Conservation (phyloP, 345 rosid species). For the Theobroma cacao region DNA sequence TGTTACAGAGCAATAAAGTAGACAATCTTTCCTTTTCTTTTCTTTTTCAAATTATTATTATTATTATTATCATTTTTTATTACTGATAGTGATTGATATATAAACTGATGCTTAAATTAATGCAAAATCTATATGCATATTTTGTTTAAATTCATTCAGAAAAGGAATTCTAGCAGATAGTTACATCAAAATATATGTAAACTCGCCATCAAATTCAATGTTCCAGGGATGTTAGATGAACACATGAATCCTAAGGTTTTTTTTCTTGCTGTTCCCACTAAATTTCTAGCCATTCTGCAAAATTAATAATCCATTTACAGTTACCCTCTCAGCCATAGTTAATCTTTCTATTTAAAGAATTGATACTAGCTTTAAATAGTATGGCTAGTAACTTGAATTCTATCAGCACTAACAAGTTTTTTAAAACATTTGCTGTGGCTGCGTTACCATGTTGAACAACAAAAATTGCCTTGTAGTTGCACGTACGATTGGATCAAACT, state of each 20-base stretch:
- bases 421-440: too few species aligned
- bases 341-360: neutral
- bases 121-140: neutral
- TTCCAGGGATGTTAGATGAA: neutral
- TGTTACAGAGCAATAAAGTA: constrained; percentile 57
- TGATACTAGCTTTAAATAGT: neutral
- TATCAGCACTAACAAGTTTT: neutral
- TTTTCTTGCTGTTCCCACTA: neutral
- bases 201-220: neutral
- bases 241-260: neutral
- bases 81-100: neutral
- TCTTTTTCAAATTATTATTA: neutral
- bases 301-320: neutral
- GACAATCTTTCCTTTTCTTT: constrained; percentile 10
- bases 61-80: neutral
- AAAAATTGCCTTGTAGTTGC: too few species aligned
- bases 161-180: neutral
- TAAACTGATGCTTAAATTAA: neutral
- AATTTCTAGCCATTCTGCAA: neutral
- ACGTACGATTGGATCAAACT: too few species aligned
- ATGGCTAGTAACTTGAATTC: neutral
- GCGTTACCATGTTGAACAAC: too few species aligned
- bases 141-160: neutral
- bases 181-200: neutral
- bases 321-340: neutral